These are phyloP conservation scores for Bimuria novae-zelandiae DNA, from an alignment of 2,329 filamentous ascomycete species.

Conservation along the genomic window DNA sequence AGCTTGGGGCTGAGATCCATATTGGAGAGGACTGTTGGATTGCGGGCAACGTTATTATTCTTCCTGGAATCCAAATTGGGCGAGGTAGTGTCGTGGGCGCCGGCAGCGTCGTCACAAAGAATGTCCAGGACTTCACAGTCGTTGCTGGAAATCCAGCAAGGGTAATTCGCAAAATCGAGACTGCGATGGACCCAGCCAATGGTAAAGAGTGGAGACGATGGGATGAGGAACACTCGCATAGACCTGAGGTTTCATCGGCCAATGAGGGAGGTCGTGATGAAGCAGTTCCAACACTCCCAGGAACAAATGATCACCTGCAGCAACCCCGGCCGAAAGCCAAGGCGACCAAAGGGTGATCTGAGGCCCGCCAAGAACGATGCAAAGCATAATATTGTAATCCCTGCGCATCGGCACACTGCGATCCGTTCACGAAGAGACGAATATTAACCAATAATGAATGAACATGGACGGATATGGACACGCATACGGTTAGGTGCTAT, in stretches of 20 bases:
- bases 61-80: conserved; percentile 80
- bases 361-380: no score
- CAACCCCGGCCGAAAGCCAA: neutral
- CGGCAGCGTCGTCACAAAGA: conserved; percentile 82
- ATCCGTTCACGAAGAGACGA: no score
- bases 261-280: conserved; percentile 67
- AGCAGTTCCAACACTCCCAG: conserved; percentile 47
- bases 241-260: conserved; percentile 78
- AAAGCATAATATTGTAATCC: no score
- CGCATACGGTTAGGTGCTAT: no score
- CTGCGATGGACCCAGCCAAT: conserved; percentile 34
- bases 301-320: conserved; percentile 6
- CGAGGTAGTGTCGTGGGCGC: conserved; percentile 75
- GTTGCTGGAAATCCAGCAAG: conserved; percentile 71
- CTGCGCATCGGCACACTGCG: no score
- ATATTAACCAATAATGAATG: no score
- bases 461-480: no score
- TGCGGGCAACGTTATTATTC: conserved; percentile 58
- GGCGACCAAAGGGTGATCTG: neutral
- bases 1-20: conserved; percentile 72
- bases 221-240: conserved; percentile 75
- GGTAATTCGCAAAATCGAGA: conserved; percentile 58
- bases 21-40: conserved; percentile 72
- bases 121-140: conserved; percentile 67
- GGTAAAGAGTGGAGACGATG: conserved; percentile 51